Base-by-base conservation (phyloP, 2,329 filamentous ascomycete genomes). In the Cercospora nicotianae region DNA sequence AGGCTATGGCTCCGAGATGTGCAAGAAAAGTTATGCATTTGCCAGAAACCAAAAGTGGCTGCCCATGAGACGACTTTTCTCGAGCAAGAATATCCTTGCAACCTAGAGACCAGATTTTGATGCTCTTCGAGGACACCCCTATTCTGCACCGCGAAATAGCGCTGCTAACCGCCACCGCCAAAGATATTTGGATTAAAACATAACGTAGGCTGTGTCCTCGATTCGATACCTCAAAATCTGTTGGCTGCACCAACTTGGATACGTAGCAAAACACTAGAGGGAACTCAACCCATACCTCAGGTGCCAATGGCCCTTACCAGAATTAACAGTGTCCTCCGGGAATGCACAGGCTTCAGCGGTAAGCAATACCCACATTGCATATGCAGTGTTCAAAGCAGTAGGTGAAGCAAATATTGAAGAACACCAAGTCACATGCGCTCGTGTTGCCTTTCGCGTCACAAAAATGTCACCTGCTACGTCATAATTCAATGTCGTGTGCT, bases 401-500 rank as follows among this genome's bases (percentile, higher is more conserved):
- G 18, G 45, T 53, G 48, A 53, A 26, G 48, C 48, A 28, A 39
- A 16, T 39, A 39, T 16, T n/a, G 33, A 39, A 28, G 28, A 28
- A 13, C 48, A 55, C 48, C 48, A 55, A 55, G 23, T 55, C 48
- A 55, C 48, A 55, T 55, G 48, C 13, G 48, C 5, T 16, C 48
- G 48, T 31, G 28, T 59, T 4, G 16, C 55, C 0, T 30, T 20
- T 28, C 55, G 55, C 55, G 55, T 59, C 55, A 59, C 55, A 59
- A 59, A 59, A 59, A 59, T 59, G 55, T 59, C 55, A 59, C 55
- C 12, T 5, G 55, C 31, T 59, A 59, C 55, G 55, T 59, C 55
- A 59, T 36, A 33, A 36, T 23, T 36, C 55, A 59, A 59, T 36
- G 30, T 36, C 18, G 30, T 23, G 55, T 59, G 55, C 18, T 20